Evolutionary conservation across 148 eudicot genomes (phyloP).

Genomic region (Diospyros lotus): DNA sequence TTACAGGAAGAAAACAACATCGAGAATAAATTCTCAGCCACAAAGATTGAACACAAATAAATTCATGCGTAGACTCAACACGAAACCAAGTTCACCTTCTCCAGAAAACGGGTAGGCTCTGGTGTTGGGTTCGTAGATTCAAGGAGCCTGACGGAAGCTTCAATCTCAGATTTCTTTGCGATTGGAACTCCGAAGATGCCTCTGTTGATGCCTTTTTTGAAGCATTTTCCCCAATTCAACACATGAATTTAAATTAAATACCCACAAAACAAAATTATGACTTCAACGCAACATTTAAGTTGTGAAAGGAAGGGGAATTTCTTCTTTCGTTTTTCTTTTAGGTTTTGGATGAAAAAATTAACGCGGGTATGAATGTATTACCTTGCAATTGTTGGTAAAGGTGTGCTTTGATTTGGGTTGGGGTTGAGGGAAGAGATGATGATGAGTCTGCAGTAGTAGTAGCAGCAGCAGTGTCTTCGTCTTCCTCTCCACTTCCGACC

Average conservation of each 20-base stretch:
- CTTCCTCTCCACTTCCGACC: constrained; percentile 18
- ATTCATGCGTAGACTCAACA: not conserved
- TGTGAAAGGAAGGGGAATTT: too few species aligned
- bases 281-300: too few species aligned
- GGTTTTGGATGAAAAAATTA: not conserved
- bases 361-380: constrained; percentile 6
- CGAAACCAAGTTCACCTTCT: constrained; percentile 44
- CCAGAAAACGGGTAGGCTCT: constrained; percentile 53
- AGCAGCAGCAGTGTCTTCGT: constrained; percentile 13
- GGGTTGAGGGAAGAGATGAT: not conserved
- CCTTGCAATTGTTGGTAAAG: constrained; percentile 60
- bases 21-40: not conserved
- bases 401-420: constrained; percentile 39
- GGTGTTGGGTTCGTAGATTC: constrained; percentile 72
- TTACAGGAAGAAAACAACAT: constrained; percentile 6
- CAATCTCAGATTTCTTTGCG: constrained; percentile 64
- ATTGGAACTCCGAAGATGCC: constrained; percentile 82
- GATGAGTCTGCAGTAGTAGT: too few species aligned
- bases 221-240: not conserved
- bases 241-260: not conserved
- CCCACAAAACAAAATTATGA: not conserved
- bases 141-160: constrained; percentile 47
- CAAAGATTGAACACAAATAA: not conserved
- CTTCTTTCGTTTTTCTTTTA: too few species aligned
- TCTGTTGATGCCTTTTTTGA: constrained; percentile 62